Evolutionary conservation across 768 basidiomycete genomes (phyloP), one percentile per base, ranked within the genome.

Genomic region (Leccinellum rugosiceps): DNA sequence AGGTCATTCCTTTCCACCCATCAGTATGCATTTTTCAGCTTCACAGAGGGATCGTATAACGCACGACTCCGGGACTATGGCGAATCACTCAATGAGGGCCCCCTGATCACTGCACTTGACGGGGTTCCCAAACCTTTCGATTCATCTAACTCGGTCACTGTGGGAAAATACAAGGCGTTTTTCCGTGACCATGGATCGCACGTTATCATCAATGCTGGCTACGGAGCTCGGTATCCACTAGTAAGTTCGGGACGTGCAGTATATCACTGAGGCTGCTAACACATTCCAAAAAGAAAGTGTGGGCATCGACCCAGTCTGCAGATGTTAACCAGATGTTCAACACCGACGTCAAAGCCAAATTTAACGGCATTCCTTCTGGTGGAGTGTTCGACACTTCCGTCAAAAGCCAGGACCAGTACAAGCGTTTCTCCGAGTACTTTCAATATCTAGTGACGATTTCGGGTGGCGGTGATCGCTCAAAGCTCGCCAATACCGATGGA

Each of bases 1-100:
- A 58, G 54, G 14, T 53, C 52, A 5, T 58, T 58, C 30, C 52
- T 53, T 43, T 34, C 47, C n/a, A 4, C 4, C 8, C 46, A 48
- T 15, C 57, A 58, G 38, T 58, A 49, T 31, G 45, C 57, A 5
- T 58, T 58, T 35, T 58, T 58, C 30, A 58, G 46, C 17, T 58
- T 43, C 46, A 10, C 45, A 4, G 35, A 53, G 23, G 52, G 52
- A 19, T 41, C 35, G 2, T 58, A 53, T 10, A 32, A 3, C 4
- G 57, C 30, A 10, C 57, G 52, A 13, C 52, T 48, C n/a, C 52
- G 30, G 28, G 57, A 58, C 35, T 38, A 38, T 2, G 35, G 35
- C 35, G 35, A 38, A 38, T 38, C 35, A 15, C 35, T 38, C 17
- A 38, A 38, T 0, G 35, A 38, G 1, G 3, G 17, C 17, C 17